Evolutionary conservation across 495 filamentous ascomycete species (phyloP).

Genomic region (Tricharina praecox): DNA sequence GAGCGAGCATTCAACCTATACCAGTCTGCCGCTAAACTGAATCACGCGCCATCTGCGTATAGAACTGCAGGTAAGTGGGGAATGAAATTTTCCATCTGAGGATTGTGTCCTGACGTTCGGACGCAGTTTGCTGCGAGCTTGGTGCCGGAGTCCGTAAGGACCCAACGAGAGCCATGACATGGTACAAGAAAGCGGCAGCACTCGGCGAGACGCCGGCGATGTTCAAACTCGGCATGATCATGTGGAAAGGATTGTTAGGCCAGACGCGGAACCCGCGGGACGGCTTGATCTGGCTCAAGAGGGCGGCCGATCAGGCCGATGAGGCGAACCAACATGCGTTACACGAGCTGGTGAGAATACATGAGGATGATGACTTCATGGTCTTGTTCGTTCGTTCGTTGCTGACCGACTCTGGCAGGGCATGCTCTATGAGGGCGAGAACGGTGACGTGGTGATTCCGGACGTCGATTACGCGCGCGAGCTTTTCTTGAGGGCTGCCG

Average conservation of each 20-base stretch:
- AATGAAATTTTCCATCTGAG: not conserved
- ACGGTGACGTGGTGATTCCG: slow-evolving; percentile 52
- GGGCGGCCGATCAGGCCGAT: slow-evolving; percentile 77
- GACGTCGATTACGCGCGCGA: slow-evolving; percentile 63
- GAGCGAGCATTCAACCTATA: slow-evolving; percentile 87
- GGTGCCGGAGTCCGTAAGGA: slow-evolving; percentile 89
- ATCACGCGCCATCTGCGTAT: slow-evolving; percentile 75
- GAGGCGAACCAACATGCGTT: slow-evolving; percentile 85
- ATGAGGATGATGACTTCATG: too few relatives aligned
- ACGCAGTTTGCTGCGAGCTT: slow-evolving; percentile 76
- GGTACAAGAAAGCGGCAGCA: slow-evolving; percentile 85
- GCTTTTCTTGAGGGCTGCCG: slow-evolving; percentile 74
- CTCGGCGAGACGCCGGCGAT: slow-evolving; percentile 83
- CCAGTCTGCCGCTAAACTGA: slow-evolving; percentile 77
- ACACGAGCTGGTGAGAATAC: slow-evolving; percentile 48
- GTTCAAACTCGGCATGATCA: slow-evolving; percentile 81
- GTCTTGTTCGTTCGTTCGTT: too few relatives aligned
- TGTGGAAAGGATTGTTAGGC: slow-evolving; percentile 82
- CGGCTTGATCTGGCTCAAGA: slow-evolving; percentile 78
- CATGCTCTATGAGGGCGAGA: slow-evolving; percentile 57
- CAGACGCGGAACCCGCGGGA: slow-evolving; percentile 71
- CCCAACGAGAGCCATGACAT: slow-evolving; percentile 83
- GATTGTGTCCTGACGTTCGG: not conserved
- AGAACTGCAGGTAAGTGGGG: slow-evolving; percentile 49
- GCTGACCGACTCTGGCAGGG: slow-evolving; percentile 28